Conservation (phyloP, 352 stramenopile species). For the Pythium aristosporum region DNA sequence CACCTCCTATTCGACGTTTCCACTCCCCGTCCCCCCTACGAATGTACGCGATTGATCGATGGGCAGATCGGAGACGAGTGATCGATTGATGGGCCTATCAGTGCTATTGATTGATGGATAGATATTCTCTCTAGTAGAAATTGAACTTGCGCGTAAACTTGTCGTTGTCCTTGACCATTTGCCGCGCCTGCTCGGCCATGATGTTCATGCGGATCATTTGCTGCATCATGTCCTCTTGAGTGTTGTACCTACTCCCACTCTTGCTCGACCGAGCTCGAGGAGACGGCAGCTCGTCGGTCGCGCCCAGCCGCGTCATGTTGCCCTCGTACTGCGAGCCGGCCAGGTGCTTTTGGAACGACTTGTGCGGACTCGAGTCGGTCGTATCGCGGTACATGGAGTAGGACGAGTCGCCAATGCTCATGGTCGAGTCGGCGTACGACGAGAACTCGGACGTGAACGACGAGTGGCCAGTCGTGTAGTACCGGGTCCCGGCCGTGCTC, state of each 20-base stretch:
- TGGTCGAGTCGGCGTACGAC: conserved; percentile 22
- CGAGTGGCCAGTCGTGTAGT: conserved; percentile 7
- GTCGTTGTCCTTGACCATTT: conserved; percentile 62
- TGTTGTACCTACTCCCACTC: conserved; percentile 14
- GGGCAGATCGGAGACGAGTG: background rate
- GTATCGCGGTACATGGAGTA: conserved; percentile 20
- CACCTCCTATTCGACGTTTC: conserved; percentile 5
- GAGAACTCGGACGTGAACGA: conserved; percentile 30
- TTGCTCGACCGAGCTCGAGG: background rate
- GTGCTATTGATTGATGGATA: background rate
- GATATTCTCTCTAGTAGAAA: conserved; percentile 17
- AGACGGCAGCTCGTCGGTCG: conserved; percentile 17
- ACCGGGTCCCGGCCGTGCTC: background rate
- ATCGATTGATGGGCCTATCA: background rate
- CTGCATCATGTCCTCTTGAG: conserved; percentile 56
- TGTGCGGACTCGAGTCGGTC: conserved; percentile 21
- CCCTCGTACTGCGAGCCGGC: conserved; percentile 15
- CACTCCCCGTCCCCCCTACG: too few species aligned
- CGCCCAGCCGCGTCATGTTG: conserved; percentile 4
- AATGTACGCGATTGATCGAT: too few species aligned
- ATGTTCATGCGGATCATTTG: conserved; percentile 81
- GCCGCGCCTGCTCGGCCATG: conserved; percentile 61
- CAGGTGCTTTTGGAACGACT: conserved; percentile 25
- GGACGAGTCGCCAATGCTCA: conserved; percentile 11
- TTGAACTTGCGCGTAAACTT: conserved; percentile 49